A percentile compares a stretch with the other conserved stretches of the same genome.
phyloP scores from a whole-genome alignment of 2,329 filamentous ascomycete genomes.

The Pseudopyricularia javanii region DNA sequence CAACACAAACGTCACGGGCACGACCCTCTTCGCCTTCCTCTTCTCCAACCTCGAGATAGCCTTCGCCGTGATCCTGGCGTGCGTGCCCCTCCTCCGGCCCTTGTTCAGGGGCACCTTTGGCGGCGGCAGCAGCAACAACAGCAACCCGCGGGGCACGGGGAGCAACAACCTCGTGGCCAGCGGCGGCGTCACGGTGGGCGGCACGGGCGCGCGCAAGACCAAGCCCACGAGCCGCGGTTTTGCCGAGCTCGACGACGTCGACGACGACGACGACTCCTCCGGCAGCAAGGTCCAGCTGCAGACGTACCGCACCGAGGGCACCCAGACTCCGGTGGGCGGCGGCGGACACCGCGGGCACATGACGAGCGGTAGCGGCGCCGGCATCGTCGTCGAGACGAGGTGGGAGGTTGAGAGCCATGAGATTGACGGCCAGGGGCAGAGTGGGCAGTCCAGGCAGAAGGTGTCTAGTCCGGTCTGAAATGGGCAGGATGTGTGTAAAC shows the following conservation, averaged over 20 bases:
- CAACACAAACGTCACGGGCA: constrained; percentile 20
- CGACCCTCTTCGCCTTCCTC: constrained; percentile 19
- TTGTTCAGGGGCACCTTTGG: constrained; percentile 14
- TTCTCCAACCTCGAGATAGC: constrained; percentile 23
- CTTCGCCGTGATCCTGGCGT: constrained; percentile 23
- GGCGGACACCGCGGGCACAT: too few species aligned
- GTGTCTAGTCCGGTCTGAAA: background rate
- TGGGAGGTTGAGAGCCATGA: background rate
- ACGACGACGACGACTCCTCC: background rate
- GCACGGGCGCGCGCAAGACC: background rate
- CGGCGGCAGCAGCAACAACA: background rate
- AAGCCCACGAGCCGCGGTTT: background rate
- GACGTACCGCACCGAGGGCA: background rate
- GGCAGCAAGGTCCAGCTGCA: background rate
- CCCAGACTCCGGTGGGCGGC: background rate
- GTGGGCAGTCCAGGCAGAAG: background rate
- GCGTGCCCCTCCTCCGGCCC: constrained; percentile 26
- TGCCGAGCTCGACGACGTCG: background rate
- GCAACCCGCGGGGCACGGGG: background rate
- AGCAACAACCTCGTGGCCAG: background rate
- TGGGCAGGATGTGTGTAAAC: too few species aligned
- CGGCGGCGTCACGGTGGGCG: background rate
- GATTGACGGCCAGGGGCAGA: background rate
- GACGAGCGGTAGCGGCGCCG: background rate
- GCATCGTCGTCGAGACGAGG: background rate